phyloP scores from a whole-genome alignment of 768 basidiomycete genomes.

The Tylopilus sp. region DNA sequence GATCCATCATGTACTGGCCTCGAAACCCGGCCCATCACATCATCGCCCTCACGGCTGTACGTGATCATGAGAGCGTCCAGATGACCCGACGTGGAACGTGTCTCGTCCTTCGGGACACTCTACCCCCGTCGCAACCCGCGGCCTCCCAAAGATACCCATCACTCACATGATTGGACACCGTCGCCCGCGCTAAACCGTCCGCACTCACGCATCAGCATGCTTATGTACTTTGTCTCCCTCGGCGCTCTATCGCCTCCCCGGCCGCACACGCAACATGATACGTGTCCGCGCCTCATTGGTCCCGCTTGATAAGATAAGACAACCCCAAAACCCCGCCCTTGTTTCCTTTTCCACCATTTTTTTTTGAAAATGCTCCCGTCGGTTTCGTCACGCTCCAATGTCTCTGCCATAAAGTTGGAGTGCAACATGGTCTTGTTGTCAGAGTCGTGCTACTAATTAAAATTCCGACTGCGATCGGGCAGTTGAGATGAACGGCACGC shows the following conservation, averaged over 20 bases:
- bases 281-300: conserved; percentile 23
- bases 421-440: background rate
- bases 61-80: conserved; percentile 15
- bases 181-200: conserved; percentile 9
- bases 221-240: conserved; percentile 3
- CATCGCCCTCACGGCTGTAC: conserved; percentile 20
- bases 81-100: conserved; percentile 17
- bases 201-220: conserved; percentile 4
- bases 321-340: conserved; percentile 5
- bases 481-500: conserved; percentile 2
- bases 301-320: conserved; percentile 31
- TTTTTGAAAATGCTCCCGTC: conserved; percentile 13
- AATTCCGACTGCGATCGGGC: background rate
- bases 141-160: conserved; percentile 5
- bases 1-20: conserved; percentile 2
- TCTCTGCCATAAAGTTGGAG: conserved; percentile 4
- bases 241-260: conserved; percentile 20
- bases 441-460: conserved; percentile 2
- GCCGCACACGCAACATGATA: conserved; percentile 15
- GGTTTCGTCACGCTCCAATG: conserved; percentile 14
- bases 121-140: conserved; percentile 21
- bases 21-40: conserved; percentile 10
- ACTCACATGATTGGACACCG: conserved; percentile 2
- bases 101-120: conserved; percentile 18
- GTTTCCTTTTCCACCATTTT: conserved; percentile 16